A percentile compares a stretch with the other conserved stretches of the same genome.
Evolutionary conservation across 1,284 basidiomycete species (phyloP).

Genomic region (Trichosporon asahii): DNA sequence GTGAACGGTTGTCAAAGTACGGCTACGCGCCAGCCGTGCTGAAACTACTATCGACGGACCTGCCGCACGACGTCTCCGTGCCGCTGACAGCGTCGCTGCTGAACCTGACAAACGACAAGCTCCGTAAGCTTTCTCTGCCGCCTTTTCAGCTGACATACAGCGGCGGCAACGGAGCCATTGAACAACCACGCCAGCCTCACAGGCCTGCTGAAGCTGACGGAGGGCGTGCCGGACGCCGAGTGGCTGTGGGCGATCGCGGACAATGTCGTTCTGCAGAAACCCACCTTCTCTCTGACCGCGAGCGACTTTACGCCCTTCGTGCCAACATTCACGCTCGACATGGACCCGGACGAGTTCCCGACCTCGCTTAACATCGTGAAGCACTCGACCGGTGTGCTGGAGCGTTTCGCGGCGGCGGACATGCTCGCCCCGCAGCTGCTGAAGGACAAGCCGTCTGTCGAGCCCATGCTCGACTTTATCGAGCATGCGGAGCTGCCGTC

Average conservation of each 20-base stretch:
- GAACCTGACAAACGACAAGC: conserved; percentile 8
- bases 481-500: conserved; percentile 19
- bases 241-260: conserved; percentile 13
- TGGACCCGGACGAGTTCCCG: conserved; percentile 9
- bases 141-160: background rate
- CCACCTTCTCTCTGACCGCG: background rate
- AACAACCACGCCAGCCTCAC: background rate
- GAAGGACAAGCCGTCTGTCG: background rate
- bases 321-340: conserved; percentile 4
- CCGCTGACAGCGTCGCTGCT: conserved; percentile 9
- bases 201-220: conserved; percentile 34
- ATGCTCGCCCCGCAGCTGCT: conserved; percentile 18
- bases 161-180: background rate
- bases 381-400: conserved; percentile 8
- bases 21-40: background rate
- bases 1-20: background rate
- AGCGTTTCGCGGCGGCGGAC: conserved; percentile 13
- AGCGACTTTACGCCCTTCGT: conserved; percentile 11
- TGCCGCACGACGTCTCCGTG: background rate
- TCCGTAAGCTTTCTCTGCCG: background rate
- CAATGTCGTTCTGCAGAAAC: background rate
- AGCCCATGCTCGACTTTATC: conserved; percentile 27
- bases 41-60: background rate
- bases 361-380: conserved; percentile 12
- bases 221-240: conserved; percentile 13